Percentiles rank a stretch among this genome's conserved stretches.
Evolutionary conservation across 108 stramenopile genomes (phyloP).

Genomic region (Pseudonitzschia delicatissima): DNA sequence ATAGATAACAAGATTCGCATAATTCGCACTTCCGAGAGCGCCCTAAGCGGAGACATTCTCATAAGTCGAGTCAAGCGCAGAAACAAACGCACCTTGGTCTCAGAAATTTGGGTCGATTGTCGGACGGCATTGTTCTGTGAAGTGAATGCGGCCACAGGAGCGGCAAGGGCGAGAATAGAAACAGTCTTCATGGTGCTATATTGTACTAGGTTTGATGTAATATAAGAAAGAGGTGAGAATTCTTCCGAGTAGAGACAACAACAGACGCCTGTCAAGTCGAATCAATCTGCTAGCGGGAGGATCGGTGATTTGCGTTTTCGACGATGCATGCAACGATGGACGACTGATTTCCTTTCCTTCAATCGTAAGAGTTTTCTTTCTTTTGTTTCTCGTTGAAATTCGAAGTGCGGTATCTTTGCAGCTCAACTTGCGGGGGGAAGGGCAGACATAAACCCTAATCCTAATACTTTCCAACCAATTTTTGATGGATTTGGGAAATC

Average conservation of each 20-base stretch:
- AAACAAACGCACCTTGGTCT: conserved; percentile 8
- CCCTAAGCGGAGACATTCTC: neutral
- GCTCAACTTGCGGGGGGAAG: conserved; percentile 11
- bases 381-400: neutral
- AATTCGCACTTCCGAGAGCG: neutral
- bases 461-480: too few species aligned
- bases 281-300: too few species aligned
- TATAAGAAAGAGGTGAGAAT: neutral
- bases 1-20: too few species aligned
- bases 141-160: conserved; percentile 48
- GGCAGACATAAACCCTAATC: neutral
- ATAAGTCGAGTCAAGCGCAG: neutral
- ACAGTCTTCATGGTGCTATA: conserved; percentile 22
- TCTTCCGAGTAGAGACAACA: too few species aligned
- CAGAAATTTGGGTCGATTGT: neutral
- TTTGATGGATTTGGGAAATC: too few species aligned
- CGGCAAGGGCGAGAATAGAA: conserved; percentile 9
- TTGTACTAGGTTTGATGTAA: neutral
- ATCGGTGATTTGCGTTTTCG: too few species aligned
- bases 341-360: conserved; percentile 66
- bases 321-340: conserved; percentile 31
- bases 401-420: neutral
- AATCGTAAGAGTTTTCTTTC: conserved; percentile 1
- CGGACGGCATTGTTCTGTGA: neutral
- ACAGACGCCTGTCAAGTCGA: too few species aligned